Evolutionary conservation across 768 basidiomycete genomes (phyloP).

Genomic region (Fistulinella prunicolor): DNA sequence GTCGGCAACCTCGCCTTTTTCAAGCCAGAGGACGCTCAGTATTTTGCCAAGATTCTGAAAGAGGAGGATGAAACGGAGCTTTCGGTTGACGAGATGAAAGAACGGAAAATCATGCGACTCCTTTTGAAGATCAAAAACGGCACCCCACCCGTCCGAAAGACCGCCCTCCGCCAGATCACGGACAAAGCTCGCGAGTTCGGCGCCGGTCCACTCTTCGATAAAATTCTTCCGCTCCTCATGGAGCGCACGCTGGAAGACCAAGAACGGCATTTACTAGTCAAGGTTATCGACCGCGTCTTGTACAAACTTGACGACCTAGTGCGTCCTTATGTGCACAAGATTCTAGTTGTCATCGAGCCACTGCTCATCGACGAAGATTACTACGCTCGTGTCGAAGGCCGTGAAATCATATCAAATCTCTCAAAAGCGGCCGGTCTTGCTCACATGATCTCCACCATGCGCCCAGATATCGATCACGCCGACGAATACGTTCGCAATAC

Average conservation of each 20-base stretch:
- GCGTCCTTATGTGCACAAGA: slow-evolving; percentile 98
- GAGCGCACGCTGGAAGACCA: slow-evolving; percentile 97
- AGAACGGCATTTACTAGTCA: slow-evolving; percentile 96
- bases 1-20: slow-evolving; percentile 97
- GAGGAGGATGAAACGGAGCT: slow-evolving; percentile 94
- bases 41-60: slow-evolving; percentile 93
- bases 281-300: slow-evolving; percentile 97
- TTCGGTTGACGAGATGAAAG: slow-evolving; percentile 97
- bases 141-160: slow-evolving; percentile 96
- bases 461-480: slow-evolving; percentile 98
- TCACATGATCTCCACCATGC: slow-evolving; percentile 99
- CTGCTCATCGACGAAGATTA: slow-evolving; percentile 98
- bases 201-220: slow-evolving; percentile 97
- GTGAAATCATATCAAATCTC: slow-evolving; percentile 98
- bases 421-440: slow-evolving; percentile 98
- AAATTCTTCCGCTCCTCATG: slow-evolving; percentile 97
- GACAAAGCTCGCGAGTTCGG: slow-evolving; percentile 99
- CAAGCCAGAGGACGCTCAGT: slow-evolving; percentile 97
- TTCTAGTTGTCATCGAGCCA: slow-evolving; percentile 98
- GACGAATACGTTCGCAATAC: slow-evolving; percentile 99
- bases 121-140: slow-evolving; percentile 99
- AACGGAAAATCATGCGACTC: slow-evolving; percentile 98
- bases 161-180: slow-evolving; percentile 95
- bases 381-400: slow-evolving; percentile 94
- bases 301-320: slow-evolving; percentile 99